These are phyloP conservation scores for Mucor ambiguus DNA, from an alignment of 371 early-diverging fungal species.

Conservation along the genomic window DNA sequence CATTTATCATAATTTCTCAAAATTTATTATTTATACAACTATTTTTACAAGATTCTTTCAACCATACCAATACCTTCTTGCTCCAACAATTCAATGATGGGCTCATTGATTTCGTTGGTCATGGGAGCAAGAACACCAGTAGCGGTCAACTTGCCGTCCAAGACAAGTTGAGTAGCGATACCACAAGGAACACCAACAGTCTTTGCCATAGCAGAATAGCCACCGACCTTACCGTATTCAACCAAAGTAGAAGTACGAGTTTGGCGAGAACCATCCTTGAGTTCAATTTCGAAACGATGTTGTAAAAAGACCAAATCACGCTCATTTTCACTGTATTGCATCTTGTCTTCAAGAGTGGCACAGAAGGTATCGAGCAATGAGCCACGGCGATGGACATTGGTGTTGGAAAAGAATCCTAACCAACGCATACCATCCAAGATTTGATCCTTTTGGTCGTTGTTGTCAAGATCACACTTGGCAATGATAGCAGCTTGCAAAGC, in stretches of 20 bases:
- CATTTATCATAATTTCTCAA: background rate
- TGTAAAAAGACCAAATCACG: constrained; percentile 97
- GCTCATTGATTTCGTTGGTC: constrained; percentile 85
- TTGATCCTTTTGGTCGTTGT: constrained; percentile 54
- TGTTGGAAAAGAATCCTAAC: constrained; percentile 81
- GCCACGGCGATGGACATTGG: constrained; percentile 67
- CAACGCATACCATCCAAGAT: constrained; percentile 80
- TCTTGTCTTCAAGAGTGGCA: constrained; percentile 91
- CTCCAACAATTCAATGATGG: constrained; percentile 85
- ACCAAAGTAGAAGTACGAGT: constrained; percentile 90
- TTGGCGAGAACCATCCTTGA: constrained; percentile 77
- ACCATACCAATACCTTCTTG: constrained; percentile 88
- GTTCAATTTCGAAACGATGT: constrained; percentile 93
- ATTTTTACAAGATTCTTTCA: constrained; percentile 75
- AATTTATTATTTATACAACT: background rate
- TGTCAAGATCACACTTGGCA: constrained; percentile 47
- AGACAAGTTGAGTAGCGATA: constrained; percentile 90
- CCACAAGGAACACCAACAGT: constrained; percentile 98
- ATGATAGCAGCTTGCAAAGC: constrained; percentile 50
- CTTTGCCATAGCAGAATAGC: constrained; percentile 96
- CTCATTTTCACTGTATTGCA: constrained; percentile 90
- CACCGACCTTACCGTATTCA: constrained; percentile 89
- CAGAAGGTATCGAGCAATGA: constrained; percentile 94
- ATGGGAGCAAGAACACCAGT: constrained; percentile 96
- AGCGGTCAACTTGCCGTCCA: constrained; percentile 78